phyloP scores from a whole-genome alignment of 306 rosid species.

The Crotalaria pallida region DNA sequence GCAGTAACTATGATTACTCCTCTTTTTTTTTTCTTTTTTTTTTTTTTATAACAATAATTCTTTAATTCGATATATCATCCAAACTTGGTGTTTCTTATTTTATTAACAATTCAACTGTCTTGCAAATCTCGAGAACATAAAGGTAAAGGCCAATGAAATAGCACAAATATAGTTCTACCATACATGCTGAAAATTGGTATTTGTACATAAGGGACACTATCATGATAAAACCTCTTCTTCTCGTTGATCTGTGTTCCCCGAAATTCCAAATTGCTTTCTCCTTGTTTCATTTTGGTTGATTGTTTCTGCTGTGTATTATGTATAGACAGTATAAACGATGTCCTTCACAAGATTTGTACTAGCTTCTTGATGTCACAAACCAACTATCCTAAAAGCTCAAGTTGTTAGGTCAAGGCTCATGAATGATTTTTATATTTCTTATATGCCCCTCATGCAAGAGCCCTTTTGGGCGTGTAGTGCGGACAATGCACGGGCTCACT shows the following conservation, averaged over 20 bases:
- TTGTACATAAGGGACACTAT: background rate
- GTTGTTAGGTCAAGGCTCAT: background rate
- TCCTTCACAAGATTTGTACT: background rate
- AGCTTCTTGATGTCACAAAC: background rate
- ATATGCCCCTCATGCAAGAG: background rate
- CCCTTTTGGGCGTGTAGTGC: background rate
- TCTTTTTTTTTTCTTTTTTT: no score
- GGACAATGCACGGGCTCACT: background rate
- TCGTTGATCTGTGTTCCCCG: background rate
- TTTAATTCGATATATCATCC: background rate
- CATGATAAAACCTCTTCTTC: background rate
- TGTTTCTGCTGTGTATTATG: background rate
- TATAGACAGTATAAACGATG: background rate
- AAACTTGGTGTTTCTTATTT: background rate
- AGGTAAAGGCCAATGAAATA: background rate
- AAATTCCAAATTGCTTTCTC: background rate
- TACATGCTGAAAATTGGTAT: background rate
- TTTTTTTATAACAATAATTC: background rate
- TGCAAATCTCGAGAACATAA: background rate
- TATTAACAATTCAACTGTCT: background rate
- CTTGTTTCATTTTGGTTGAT: background rate
- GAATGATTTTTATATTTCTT: background rate
- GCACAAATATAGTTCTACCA: background rate
- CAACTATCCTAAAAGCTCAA: background rate
- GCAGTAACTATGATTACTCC: background rate